phyloP scores from a whole-genome alignment of 192 early-diverging fungal genomes.

The Linnemannia schmuckeri region DNA sequence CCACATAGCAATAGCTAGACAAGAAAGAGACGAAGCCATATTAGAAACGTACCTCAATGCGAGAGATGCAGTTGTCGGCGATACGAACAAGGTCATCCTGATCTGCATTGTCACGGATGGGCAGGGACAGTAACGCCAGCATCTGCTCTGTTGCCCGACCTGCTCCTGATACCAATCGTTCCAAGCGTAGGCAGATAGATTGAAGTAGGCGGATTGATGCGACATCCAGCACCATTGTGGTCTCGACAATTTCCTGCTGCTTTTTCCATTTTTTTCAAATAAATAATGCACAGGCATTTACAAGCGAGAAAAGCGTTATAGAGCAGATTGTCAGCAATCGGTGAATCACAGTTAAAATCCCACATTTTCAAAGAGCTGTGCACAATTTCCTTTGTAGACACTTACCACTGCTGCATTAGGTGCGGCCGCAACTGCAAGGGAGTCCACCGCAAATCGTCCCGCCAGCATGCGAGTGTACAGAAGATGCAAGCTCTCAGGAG shows the following conservation, averaged over 20 bases:
- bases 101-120: constrained; percentile 61
- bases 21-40: constrained; percentile 1
- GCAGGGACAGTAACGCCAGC: constrained; percentile 43
- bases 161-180: constrained; percentile 62
- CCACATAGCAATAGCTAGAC: not conserved
- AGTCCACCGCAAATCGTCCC: constrained; percentile 27
- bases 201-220: constrained; percentile 59
- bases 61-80: constrained; percentile 67
- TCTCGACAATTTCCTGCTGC: constrained; percentile 23
- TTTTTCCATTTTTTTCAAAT: not conserved
- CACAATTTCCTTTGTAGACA: not conserved
- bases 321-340: not conserved
- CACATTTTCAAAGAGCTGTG: not conserved
- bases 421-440: constrained; percentile 18
- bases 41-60: constrained; percentile 68
- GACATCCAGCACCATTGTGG: constrained; percentile 56
- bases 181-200: constrained; percentile 69
- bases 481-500: constrained; percentile 83
- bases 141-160: constrained; percentile 51
- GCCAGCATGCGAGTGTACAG: constrained; percentile 53
- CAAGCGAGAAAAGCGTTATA: constrained; percentile 58
- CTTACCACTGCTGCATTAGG: constrained; percentile 30
- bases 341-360: not conserved
- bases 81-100: constrained; percentile 66
- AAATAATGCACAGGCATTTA: no score